These are phyloP conservation scores for Geotrichum australiense DNA, from an alignment of 1,139 yeast genomes.

Conservation along the genomic window DNA sequence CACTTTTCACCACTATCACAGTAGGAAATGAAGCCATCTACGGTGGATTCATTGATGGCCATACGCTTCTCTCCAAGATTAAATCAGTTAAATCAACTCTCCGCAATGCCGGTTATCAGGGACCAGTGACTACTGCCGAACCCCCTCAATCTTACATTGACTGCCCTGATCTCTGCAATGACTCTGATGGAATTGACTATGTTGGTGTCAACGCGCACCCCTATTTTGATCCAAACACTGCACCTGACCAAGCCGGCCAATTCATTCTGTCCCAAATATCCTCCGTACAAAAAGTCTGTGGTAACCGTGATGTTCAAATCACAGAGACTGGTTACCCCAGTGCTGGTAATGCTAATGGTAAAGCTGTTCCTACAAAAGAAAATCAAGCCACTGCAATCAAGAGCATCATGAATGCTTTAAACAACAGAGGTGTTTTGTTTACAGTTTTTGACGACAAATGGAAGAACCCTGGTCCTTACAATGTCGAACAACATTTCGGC, in stretches of 20 bases:
- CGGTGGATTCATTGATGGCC: conserved; percentile 51
- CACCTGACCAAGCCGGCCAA: conserved; percentile 65
- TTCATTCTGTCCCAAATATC: conserved; percentile 59
- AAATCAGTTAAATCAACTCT: conserved; percentile 52
- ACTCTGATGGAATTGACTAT: conserved; percentile 55
- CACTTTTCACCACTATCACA: conserved; percentile 61
- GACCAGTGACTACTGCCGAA: conserved; percentile 74
- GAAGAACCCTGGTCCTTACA: conserved; percentile 81
- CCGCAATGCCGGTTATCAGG: conserved; percentile 65
- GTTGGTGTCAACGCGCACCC: conserved; percentile 86
- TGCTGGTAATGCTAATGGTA: conserved; percentile 62
- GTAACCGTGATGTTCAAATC: conserved; percentile 38
- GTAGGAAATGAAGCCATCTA: conserved; percentile 84
- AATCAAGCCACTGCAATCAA: conserved; percentile 68
- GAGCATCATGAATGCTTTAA: conserved; percentile 48
- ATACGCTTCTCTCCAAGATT: conserved; percentile 57
- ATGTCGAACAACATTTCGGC: conserved; percentile 84
- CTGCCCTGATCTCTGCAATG: conserved; percentile 60
- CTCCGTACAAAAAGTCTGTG: conserved; percentile 42
- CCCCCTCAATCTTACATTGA: conserved; percentile 69
- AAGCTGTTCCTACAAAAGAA: conserved; percentile 58
- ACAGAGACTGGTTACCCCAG: conserved; percentile 92
- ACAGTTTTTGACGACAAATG: conserved; percentile 76
- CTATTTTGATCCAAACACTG: conserved; percentile 58
- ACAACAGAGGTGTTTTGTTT: conserved; percentile 54